Percentiles rank a stretch among this genome's conserved stretches.
phyloP scores from a whole-genome alignment of 352 stramenopile genomes.

The Pythium myriotylum region DNA sequence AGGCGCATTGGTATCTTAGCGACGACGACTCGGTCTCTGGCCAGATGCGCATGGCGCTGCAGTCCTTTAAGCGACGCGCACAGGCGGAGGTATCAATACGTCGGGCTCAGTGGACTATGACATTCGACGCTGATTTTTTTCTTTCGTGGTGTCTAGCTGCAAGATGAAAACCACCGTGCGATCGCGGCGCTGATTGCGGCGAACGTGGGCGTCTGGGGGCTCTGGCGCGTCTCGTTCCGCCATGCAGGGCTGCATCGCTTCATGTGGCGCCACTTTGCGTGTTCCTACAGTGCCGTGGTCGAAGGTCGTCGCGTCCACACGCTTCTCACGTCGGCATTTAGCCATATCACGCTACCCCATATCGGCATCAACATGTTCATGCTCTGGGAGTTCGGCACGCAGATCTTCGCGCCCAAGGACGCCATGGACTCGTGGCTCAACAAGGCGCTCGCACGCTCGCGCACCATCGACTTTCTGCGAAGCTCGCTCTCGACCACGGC shows the following conservation, averaged over 20 bases:
- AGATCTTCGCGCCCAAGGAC: slow-evolving; percentile 50
- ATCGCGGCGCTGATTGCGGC: slow-evolving; percentile 62
- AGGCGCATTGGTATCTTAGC: slow-evolving; percentile 1
- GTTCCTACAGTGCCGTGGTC: slow-evolving; percentile 74
- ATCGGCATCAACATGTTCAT: slow-evolving; percentile 91
- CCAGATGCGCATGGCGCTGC: slow-evolving; percentile 18
- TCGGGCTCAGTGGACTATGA: too few relatives aligned
- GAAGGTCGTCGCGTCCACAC: slow-evolving; percentile 71
- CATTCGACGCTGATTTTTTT: too few relatives aligned
- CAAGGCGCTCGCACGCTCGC: slow-evolving; percentile 50
- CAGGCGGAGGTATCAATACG: slow-evolving; percentile 20
- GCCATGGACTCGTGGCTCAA: slow-evolving; percentile 49
- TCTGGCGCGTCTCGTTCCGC: slow-evolving; percentile 69
- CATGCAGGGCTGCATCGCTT: slow-evolving; percentile 53
- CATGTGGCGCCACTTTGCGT: slow-evolving; percentile 87
- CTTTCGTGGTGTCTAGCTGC: slow-evolving; percentile 39
- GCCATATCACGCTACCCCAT: slow-evolving; percentile 81
- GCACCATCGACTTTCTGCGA: slow-evolving; percentile 43
- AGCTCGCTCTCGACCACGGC: slow-evolving; percentile 29
- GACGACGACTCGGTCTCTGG: slow-evolving; percentile 15
- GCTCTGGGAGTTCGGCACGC: slow-evolving; percentile 82
- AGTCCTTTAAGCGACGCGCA: slow-evolving; percentile 8
- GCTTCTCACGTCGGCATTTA: slow-evolving; percentile 81
- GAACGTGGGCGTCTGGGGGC: slow-evolving; percentile 71
- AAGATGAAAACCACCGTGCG: slow-evolving; percentile 68